Base-by-base conservation (phyloP, 179 eudicot species). In the Sideroxylon spinosum region DNA sequence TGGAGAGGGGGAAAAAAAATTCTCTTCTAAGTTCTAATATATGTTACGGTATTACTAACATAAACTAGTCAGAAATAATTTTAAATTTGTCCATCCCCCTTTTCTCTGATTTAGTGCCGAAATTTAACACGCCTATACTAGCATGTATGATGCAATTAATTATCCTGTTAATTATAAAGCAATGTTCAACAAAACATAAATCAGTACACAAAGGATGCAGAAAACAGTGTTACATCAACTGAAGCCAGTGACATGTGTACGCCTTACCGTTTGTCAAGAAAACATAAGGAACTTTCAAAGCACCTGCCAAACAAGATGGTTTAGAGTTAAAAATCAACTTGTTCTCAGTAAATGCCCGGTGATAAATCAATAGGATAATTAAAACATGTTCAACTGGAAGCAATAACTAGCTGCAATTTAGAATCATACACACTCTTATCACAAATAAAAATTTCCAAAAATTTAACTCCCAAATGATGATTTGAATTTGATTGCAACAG, bases 221-320 rank as follows among this genome's bases (percentile, higher is more conserved):
- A 74, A 67, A 57, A 65, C 14, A 19, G 6, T n/a, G 44, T 32
- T 0, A 19, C 60, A 53, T 61, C 67, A 49, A 69, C 16, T 76
- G 67, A 75, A 13, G 53, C 20, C 26, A 1, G 13, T 9, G 11
- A 67, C 14, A 62, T 11, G 50, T 74, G 73, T 11, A 23, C 5
- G 44, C 61, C 84, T 78, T 80, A 94, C 98, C 98, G 76, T 95
- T 95, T 67, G 98, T 95, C 83, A 95, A 67, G 78, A 95, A 95
- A 76, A 91, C 84, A 78, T 77, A 95, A 14, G 98, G 97, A 73
- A 95, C 78, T 85, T 84, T 93, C 87, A 93, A 71, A 46, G 86
- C 81, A 83, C 94, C 97, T 93, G 88, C 85, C 64, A 74, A 78
- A 81, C 68, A 53, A 78, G 73, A 61, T 13, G 37, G 13, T 74